Base-by-base conservation (phyloP, 2,329 filamentous ascomycete species). In the Akanthomyces lecanii region DNA sequence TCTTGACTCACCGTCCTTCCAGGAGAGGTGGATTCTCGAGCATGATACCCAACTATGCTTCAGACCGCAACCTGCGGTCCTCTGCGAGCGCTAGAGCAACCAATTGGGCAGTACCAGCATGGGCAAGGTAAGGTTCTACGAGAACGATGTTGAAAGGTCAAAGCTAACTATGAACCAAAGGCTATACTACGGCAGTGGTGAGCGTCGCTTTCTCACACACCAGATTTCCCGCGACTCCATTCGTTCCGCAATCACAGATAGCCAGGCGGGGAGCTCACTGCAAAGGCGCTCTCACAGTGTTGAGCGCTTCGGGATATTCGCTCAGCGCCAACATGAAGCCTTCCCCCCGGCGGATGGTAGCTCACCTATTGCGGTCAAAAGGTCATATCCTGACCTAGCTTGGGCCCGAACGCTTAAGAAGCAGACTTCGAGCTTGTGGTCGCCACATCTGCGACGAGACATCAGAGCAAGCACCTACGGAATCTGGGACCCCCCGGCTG, bases 401-500 rank as follows among this genome's bases (percentile, higher is more conserved):
- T 61, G 58, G 58, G 69, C 71, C 7, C 69, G 69, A 7, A 69
- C 67, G 45, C 65, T 77, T 30, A 76, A 73, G 67, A 82, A 83
- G 71, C 82, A 82, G 68, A 79, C 81, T 60, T 84, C 87, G 44
- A 82, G 85, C 67, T 81, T 89, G 66, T 91, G 89, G 87, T 91
- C 89, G 4, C 89, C 90, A 11, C 90, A 92, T 74, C 76, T 93
- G 36, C 82, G 83, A 57, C 78, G 80, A 14, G 89, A 92, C 71
- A 81, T 84, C 63, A 79, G 87, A 18, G 80, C 84, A 52, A 79
- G 80, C 61, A 76, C 79, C 64, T 84, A 79, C 67, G 89, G 84
- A 70, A 79, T 87, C 18, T 95, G 91, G 90, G 85, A 87, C 65
- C 87, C 91, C 1, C 91, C 91, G 1, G 88, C 87, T 1, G 77